Percentiles rank a stretch among this genome's conserved stretches.
phyloP scores from a whole-genome alignment of 208 protist species.

The Perkinsela sp. region DNA sequence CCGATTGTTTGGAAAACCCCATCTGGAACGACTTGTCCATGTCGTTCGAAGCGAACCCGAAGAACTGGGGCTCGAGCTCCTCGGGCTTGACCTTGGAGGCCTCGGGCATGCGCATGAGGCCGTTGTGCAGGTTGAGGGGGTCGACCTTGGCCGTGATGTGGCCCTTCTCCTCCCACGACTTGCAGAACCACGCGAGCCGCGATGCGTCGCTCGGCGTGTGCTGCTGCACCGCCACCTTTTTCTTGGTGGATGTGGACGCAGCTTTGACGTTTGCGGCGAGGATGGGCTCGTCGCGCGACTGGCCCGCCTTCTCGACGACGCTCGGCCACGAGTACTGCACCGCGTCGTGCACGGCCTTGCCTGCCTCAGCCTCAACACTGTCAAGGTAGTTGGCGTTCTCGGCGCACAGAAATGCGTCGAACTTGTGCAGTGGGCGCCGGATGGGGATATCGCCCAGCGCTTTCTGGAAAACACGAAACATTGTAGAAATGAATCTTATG shows the following conservation, averaged over 20 bases:
- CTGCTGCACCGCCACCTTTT: neutral
- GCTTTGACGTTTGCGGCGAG: neutral
- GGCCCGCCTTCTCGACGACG: neutral
- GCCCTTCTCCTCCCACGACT: slow-evolving; percentile 44
- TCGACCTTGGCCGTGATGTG: slow-evolving; percentile 42
- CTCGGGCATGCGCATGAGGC: slow-evolving; percentile 4
- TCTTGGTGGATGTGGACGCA: neutral
- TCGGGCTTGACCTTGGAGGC: slow-evolving; percentile 3
- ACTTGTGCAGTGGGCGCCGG: slow-evolving; percentile 25
- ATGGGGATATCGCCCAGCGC: slow-evolving; percentile 6
- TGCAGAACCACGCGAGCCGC: slow-evolving; percentile 56
- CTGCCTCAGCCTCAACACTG: neutral
- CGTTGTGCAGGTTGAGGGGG: slow-evolving; percentile 17
- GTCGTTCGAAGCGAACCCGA: slow-evolving; percentile 45
- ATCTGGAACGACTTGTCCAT: slow-evolving; percentile 40
- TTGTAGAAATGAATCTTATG: neutral
- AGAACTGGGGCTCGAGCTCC: slow-evolving; percentile 21
- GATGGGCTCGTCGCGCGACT: neutral
- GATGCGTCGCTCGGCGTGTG: neutral
- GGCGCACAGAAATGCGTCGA: slow-evolving; percentile 50
- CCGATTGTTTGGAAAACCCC: slow-evolving; percentile 29
- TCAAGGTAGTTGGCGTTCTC: slow-evolving; percentile 47
- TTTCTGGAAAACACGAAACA: neutral
- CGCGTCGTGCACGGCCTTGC: neutral
- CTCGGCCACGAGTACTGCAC: neutral